Percentiles rank a stretch among this genome's conserved stretches.
These are phyloP conservation scores for Pugionium cornutum DNA, from an alignment of 345 rosid species.

Conservation along the genomic window DNA sequence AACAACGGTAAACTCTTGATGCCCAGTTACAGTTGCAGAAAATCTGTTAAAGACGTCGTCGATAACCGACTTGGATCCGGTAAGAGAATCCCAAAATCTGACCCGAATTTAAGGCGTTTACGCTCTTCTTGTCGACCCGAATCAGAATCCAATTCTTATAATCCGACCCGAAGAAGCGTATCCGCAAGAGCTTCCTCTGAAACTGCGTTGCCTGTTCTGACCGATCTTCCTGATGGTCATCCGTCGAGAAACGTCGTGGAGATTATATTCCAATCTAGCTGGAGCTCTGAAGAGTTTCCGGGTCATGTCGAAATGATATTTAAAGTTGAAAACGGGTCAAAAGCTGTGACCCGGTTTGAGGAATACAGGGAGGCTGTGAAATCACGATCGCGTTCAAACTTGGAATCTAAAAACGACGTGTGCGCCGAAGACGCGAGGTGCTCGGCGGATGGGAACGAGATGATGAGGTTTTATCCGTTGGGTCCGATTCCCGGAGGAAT, in stretches of 20 bases:
- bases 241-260: slow-evolving; percentile 93
- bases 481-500: slow-evolving; percentile 62
- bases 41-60: slow-evolving; percentile 65
- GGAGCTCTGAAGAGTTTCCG: slow-evolving; percentile 71
- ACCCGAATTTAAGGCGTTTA: slow-evolving; percentile 27
- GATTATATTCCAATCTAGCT: slow-evolving; percentile 91
- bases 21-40: slow-evolving; percentile 59
- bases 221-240: slow-evolving; percentile 83
- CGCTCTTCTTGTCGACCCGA: slow-evolving; percentile 39
- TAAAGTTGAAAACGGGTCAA: slow-evolving; percentile 82
- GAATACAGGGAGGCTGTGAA: slow-evolving; percentile 86
- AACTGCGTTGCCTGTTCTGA: slow-evolving; percentile 55
- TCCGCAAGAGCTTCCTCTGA: slow-evolving; percentile 47
- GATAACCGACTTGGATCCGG: slow-evolving; percentile 46
- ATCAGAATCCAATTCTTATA: slow-evolving; percentile 29
- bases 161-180: slow-evolving; percentile 42
- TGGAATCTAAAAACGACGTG: slow-evolving; percentile 28
- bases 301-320: slow-evolving; percentile 89
- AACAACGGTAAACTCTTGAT: slow-evolving; percentile 37
- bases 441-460: slow-evolving; percentile 92
- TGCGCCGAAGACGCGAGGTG: slow-evolving; percentile 81
- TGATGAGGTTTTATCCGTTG: slow-evolving; percentile 84
- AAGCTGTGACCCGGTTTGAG: slow-evolving; percentile 73
- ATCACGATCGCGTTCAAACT: slow-evolving; percentile 44
- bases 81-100: slow-evolving; percentile 32